Base-by-base conservation (phyloP, 495 filamentous ascomycete species). In the Chlorociboria aeruginascens region DNA sequence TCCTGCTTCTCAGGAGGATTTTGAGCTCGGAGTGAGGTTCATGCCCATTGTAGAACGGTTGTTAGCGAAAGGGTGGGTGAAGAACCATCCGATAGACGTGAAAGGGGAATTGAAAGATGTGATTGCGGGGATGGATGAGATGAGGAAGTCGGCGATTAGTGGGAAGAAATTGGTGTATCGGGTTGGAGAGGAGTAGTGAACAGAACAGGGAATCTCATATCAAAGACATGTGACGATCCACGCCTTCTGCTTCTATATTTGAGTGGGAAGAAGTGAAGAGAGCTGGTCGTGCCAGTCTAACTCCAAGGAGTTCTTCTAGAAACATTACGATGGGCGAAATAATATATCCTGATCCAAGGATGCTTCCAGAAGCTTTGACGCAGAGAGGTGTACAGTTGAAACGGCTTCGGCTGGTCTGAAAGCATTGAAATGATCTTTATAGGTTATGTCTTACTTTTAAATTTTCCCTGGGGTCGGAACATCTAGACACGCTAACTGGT, bases 101-200 rank as follows among this genome's bases (percentile, higher is more conserved):
- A 53, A 58, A 30, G 47, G 56, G 16, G 67, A 77, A 0, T 60
- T 81, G 43, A 55, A 71, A 37, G 73, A 66, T 13, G 68, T 79
- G 1, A 48, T 78, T 16, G 64, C 70, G 3, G 80, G 79, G 0
- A 37, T 85, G 56, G 45, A 74, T 39, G 55, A 69, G 32, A 37
- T 80, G 51, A 67, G 66, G 56, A 61, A 64, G 44, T 69, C 63
- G 33, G 70, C 68, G 54, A 69, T 82, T 14, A 77, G 73, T 52
- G 78, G 76, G 17, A 62, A 66, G 54, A 84, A 82, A 65, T 48
- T 83, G 46, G 77, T 84, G 17, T 75, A 73, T 52, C 12, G 46
- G 16, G 20, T 56, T 46, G 41, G 38, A 2, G 39, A 40, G 32
- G 29, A 10, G 43, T 6, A 45, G 30, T 29, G 34, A 17, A 16